These are phyloP conservation scores for Athelia psychrophila DNA, from an alignment of 1,284 basidiomycete genomes.

Conservation along the genomic window DNA sequence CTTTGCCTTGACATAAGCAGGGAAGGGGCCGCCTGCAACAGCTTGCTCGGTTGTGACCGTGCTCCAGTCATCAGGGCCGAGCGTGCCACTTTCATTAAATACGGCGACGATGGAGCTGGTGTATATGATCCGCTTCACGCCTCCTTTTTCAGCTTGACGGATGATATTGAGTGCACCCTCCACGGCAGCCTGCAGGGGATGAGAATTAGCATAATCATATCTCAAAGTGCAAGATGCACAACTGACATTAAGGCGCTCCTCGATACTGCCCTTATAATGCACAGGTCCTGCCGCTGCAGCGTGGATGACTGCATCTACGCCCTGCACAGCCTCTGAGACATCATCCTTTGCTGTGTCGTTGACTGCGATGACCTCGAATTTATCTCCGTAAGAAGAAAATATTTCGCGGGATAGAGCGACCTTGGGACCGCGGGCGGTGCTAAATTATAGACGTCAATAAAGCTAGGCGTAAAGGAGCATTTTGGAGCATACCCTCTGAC, in stretches of 20 bases:
- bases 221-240: background rate
- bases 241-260: background rate
- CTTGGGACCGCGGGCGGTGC: conserved; percentile 23
- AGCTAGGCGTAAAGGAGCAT: background rate
- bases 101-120: conserved; percentile 23
- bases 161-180: conserved; percentile 31
- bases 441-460: conserved; percentile 5
- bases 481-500: conserved; percentile 25
- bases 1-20: conserved; percentile 10
- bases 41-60: conserved; percentile 20
- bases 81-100: conserved; percentile 4
- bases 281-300: conserved; percentile 24
- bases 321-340: conserved; percentile 4
- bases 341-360: conserved; percentile 17
- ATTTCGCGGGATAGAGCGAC: conserved; percentile 14
- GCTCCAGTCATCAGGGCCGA: conserved; percentile 22
- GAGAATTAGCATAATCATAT: background rate
- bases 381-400: conserved; percentile 17
- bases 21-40: conserved; percentile 8
- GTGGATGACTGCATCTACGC: conserved; percentile 26
- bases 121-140: conserved; percentile 26
- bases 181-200: conserved; percentile 18
- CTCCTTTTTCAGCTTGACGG: conserved; percentile 25
- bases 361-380: conserved; percentile 20
- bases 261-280: background rate